phyloP scores from a whole-genome alignment of 495 filamentous ascomycete genomes.

The Tuber umbilicatum region DNA sequence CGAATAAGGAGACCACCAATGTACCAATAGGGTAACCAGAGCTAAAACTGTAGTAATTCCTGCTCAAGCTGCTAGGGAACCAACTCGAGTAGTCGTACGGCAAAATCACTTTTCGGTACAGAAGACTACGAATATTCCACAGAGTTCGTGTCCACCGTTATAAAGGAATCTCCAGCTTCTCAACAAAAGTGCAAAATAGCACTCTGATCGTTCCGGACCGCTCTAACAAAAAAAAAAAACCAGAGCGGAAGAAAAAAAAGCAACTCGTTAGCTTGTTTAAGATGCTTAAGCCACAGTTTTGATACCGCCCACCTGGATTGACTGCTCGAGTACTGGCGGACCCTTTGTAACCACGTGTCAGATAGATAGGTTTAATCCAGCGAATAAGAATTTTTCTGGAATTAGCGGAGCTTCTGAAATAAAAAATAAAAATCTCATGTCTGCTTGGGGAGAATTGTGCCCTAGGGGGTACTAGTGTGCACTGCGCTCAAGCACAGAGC shows the following conservation, averaged over 20 bases:
- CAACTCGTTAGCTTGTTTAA: background rate
- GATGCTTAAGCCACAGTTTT: conserved; percentile 3
- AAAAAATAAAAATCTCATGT: background rate
- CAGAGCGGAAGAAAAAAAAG: background rate
- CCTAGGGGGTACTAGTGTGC: background rate
- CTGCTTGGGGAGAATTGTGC: background rate
- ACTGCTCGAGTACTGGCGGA: background rate
- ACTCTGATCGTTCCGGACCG: background rate
- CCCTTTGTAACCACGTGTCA: conserved; percentile 2
- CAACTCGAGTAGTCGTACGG: too few relatives aligned
- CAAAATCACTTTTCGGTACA: background rate
- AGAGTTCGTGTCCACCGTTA: background rate
- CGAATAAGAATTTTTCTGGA: background rate
- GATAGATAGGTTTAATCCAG: background rate
- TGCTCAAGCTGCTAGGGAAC: background rate
- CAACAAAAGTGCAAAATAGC: background rate
- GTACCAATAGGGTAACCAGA: background rate
- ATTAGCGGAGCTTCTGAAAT: background rate
- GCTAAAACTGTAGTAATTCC: background rate
- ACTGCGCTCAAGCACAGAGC: background rate
- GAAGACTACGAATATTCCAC: background rate
- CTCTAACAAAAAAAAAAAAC: background rate
- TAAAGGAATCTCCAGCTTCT: background rate
- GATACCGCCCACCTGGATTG: conserved; percentile 1
- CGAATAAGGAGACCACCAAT: too few relatives aligned